Evolutionary conservation across 768 basidiomycete genomes (phyloP), one percentile per base, ranked within the genome.

Genomic region (Amanita jacksonii): DNA sequence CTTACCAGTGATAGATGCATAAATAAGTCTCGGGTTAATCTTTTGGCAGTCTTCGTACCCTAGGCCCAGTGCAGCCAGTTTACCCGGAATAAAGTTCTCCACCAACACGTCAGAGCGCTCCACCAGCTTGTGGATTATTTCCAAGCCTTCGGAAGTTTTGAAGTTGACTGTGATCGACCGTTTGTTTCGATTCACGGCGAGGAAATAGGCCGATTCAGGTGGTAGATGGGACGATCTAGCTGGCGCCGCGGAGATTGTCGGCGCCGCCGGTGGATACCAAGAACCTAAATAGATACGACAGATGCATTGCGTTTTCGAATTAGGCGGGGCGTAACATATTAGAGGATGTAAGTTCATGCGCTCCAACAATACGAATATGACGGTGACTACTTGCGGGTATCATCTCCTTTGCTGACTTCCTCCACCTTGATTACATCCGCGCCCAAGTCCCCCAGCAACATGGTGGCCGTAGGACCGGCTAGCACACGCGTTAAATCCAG

Each of bases 381-480:
- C n/a, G n/a, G n/a, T 24, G 28, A 39, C 15, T 43, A 67, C 72
- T 57, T 63, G 77, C 90, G 76, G 24, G 93, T 97, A 63, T 97
- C 93, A 55, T 97, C 93, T 18, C 93, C 93, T 47, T 70, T 73
- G 34, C 71, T 67, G 41, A 76, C 67, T 57, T 89, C 85, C 57
- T 93, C 90, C 4, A 96, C 77, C 60, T 96, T 97, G 60, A 96
- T 76, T 22, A 97, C 90, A 57, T 97, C 90, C 37, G 93, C 93
- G 1, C 89, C 84, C 27, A 93, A 65, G 63, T 93, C 90, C 5
- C 82, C 91, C n/a, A 96, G 70, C 48, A 94, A 72, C 91, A 93
- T 87, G 1, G 90, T 87, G n/a, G 84, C 78, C 1, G 83, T 84
- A 24, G 91, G 91, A 0, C 89, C 91, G n/a, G 91, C 91, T 38